Evolutionary conservation across 257 asterid genomes (phyloP).

Genomic region (Asclepias syriaca): DNA sequence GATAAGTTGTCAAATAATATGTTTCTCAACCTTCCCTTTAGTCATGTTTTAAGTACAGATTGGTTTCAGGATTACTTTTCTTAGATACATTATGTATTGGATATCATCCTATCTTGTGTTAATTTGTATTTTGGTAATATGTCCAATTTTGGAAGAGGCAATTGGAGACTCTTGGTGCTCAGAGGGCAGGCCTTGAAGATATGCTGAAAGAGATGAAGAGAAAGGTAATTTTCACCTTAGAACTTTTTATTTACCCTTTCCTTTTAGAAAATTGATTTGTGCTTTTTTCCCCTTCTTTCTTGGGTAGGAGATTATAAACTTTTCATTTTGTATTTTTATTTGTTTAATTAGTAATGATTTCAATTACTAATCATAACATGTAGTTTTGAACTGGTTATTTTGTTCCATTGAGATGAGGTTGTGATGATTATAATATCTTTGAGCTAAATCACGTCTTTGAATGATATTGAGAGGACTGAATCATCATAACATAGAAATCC

Average conservation of each 20-base stretch:
- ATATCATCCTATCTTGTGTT: not conserved
- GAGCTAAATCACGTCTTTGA: too few relatives aligned
- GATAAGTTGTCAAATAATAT: not conserved
- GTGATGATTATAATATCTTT: not conserved
- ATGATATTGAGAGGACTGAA: too few relatives aligned
- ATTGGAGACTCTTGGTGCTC: constrained; percentile 93
- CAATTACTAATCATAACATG: not conserved
- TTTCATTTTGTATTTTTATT: not conserved
- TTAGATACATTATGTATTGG: not conserved
- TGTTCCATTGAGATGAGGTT: not conserved
- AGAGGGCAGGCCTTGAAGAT: constrained; percentile 98
- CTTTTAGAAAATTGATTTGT: too few relatives aligned
- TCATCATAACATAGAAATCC: not conserved
- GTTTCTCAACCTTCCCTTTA: not conserved
- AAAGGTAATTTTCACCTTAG: constrained; percentile 42
- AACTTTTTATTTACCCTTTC: too few relatives aligned
- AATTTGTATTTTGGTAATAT: not conserved
- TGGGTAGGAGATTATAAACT: not conserved
- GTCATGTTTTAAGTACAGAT: not conserved
- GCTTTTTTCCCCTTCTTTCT: not conserved
- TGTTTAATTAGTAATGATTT: not conserved
- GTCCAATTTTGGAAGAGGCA: constrained; percentile 62
- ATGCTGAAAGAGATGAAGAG: constrained; percentile 99
- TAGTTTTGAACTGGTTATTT: not conserved
- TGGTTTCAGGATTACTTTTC: not conserved